phyloP scores from a whole-genome alignment of 345 rosid species.

The Hypericum androsaemum region DNA sequence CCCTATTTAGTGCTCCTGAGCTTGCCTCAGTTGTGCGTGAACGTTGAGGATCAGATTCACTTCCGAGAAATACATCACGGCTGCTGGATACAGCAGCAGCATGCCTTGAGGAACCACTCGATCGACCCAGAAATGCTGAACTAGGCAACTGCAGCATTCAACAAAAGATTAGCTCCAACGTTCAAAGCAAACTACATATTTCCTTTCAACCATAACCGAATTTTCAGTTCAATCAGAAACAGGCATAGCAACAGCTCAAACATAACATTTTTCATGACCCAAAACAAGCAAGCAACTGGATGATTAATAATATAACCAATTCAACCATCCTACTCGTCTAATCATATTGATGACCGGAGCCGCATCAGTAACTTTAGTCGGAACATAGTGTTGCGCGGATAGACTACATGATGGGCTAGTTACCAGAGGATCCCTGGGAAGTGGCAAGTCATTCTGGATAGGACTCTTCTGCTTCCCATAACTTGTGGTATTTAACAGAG shows the following conservation, averaged over 20 bases:
- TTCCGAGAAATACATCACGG: slow-evolving; percentile 53
- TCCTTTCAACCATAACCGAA: too few relatives aligned
- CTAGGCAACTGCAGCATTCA: slow-evolving; percentile 42
- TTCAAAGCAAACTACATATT: too few relatives aligned
- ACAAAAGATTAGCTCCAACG: too few relatives aligned
- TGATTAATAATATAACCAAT: too few relatives aligned
- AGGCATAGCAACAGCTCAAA: too few relatives aligned
- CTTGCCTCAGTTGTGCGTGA: slow-evolving; percentile 42
- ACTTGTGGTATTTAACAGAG: slow-evolving; percentile 43
- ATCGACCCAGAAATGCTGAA: slow-evolving; percentile 44
- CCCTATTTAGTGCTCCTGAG: slow-evolving; percentile 37
- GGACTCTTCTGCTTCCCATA: slow-evolving; percentile 62
- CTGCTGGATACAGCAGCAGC: slow-evolving; percentile 41
- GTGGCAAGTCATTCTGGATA: slow-evolving; percentile 38
- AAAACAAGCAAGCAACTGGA: too few relatives aligned
- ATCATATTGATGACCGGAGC: too few relatives aligned
- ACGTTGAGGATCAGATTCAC: slow-evolving; percentile 48
- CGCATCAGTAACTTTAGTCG: too few relatives aligned
- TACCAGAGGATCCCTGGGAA: slow-evolving; percentile 53
- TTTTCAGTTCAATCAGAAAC: too few relatives aligned
- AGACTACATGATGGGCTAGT: background rate
- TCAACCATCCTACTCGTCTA: too few relatives aligned
- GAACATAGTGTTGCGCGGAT: too few relatives aligned
- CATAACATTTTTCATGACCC: too few relatives aligned
- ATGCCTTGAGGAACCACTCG: slow-evolving; percentile 56